Evolutionary conservation across 169 alveolate genomes (phyloP), one percentile per base, ranked within the genome.

Genomic region (Eimeria brunetti): DNA sequence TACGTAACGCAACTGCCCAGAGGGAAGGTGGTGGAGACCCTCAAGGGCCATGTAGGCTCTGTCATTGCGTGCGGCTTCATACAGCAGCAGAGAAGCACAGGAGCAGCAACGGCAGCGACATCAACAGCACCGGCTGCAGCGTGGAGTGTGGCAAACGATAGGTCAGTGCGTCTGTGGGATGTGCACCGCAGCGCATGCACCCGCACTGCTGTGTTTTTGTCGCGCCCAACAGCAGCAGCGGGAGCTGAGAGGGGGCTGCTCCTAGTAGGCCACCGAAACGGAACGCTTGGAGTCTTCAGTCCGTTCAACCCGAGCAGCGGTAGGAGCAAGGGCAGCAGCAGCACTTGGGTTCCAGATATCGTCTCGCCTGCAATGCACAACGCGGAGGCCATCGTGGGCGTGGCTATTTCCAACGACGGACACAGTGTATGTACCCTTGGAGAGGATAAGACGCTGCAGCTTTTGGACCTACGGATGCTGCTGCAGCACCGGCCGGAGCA

Each of bases 151-250:
- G 67, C 71, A 14, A n/a, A 46, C 30, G 89, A 80, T 41, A 80
- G 89, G 44, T 80, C 71, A n/a, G 46, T 80, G 41, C 89, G 89
- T 22, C 69, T 80, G 71, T 80, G 89, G 89, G 89, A 80, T 30
- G 2, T 80, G 36, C 89, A 49, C 89, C 67, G 89, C 89, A 80
- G 89, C 89, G 67, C 89, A 33, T 80, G 69, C 67, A 80, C 41
- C 49, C 89, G 89, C 38, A 8, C 69, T 80, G 67, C 69, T 22
- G 41, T 53, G 38, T 44, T 80, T 24, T 53, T 44, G 18, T 80
- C 89, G 71, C 89, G 60, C 46, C 89, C 89, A 41, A 80, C 89
- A 49, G 89, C 89, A 80, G 89, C 89, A 49, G 71, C 89, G 14
- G 89, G 44, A 24, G 89, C 89, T 22, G 89, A 80, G n/a, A 53